phyloP scores from a whole-genome alignment of 2,329 filamentous ascomycete species.

The Aspergillus terreus region DNA sequence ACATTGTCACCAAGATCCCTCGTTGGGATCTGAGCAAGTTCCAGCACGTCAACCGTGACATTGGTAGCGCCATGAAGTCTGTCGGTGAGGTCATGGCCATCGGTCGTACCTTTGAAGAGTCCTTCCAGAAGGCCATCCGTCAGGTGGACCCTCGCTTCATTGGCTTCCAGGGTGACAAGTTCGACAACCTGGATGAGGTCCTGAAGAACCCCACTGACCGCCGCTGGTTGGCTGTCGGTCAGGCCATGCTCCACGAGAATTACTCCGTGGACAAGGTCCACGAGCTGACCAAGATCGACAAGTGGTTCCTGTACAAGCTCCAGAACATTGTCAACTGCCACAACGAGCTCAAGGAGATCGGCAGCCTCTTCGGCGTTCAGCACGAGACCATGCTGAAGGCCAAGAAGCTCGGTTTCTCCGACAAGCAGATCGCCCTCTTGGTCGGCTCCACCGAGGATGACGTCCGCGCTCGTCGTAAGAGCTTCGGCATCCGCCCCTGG shows the following conservation, averaged over 20 bases:
- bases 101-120: conserved; percentile 96
- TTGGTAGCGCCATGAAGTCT: conserved; percentile 98
- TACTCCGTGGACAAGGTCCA: conserved; percentile 91
- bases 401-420: conserved; percentile 97
- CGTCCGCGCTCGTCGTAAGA: conserved; percentile 77
- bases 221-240: conserved; percentile 93
- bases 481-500: conserved; percentile 87
- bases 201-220: conserved; percentile 92
- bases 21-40: conserved; percentile 99
- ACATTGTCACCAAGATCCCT: conserved; percentile 98
- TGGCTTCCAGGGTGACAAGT: conserved; percentile 93
- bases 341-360: conserved; percentile 77
- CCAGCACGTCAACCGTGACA: conserved; percentile 96
- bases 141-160: conserved; percentile 90
- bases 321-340: conserved; percentile 94
- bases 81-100: conserved; percentile 99
- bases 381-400: conserved; percentile 84
- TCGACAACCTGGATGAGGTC: conserved; percentile 86
- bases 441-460: conserved; percentile 85
- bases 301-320: conserved; percentile 98
- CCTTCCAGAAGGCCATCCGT: conserved; percentile 97
- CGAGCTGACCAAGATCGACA: conserved; percentile 96
- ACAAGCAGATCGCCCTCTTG: conserved; percentile 86
- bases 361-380: conserved; percentile 77
- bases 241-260: conserved; percentile 95